phyloP scores from a whole-genome alignment of 768 basidiomycete species.

The Lenzites betulinus region DNA sequence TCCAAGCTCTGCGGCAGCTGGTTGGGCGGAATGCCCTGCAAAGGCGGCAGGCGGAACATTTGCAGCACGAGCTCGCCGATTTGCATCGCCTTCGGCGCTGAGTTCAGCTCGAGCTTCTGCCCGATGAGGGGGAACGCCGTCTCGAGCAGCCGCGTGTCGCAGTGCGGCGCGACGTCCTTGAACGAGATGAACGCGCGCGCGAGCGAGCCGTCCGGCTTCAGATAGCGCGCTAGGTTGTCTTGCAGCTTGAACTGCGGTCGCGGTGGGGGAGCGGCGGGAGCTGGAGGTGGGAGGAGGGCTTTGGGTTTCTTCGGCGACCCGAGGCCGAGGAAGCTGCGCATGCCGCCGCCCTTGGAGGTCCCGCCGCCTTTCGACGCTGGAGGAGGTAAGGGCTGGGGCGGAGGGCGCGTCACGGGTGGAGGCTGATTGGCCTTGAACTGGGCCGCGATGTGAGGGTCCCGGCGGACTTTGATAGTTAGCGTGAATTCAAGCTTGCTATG shows the following conservation, averaged over 20 bases:
- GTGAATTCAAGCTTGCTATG: conserved; percentile 96
- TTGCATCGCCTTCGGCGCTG: conserved; percentile 63
- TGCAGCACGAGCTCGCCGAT: conserved; percentile 90
- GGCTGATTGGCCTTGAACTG: conserved; percentile 70
- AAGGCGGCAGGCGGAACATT: conserved; percentile 84
- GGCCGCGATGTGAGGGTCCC: conserved; percentile 80
- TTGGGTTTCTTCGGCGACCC: conserved; percentile 62
- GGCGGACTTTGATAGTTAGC: conserved; percentile 81
- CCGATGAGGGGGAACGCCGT: conserved; percentile 81
- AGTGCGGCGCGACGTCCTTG: conserved; percentile 80
- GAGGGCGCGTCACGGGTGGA: conserved; percentile 38
- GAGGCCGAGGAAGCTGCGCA: conserved; percentile 75
- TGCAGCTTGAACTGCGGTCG: conserved; percentile 48
- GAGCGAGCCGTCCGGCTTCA: conserved; percentile 85
- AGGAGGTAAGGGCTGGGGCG: conserved; percentile 42
- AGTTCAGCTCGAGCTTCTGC: conserved; percentile 60
- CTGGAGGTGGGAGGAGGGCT: conserved; percentile 36
- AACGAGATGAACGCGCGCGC: conserved; percentile 88
- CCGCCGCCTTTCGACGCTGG: conserved; percentile 50
- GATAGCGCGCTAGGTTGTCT: conserved; percentile 80
- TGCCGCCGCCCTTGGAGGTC: conserved; percentile 47
- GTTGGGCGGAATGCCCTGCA: conserved; percentile 78
- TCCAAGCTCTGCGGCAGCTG: conserved; percentile 91
- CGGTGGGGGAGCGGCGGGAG: conserved; percentile 38
- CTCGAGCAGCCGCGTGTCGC: conserved; percentile 85